Base-by-base conservation (phyloP, 2,329 filamentous ascomycete genomes). In the Dryadomyces quercus-mongolicae region DNA sequence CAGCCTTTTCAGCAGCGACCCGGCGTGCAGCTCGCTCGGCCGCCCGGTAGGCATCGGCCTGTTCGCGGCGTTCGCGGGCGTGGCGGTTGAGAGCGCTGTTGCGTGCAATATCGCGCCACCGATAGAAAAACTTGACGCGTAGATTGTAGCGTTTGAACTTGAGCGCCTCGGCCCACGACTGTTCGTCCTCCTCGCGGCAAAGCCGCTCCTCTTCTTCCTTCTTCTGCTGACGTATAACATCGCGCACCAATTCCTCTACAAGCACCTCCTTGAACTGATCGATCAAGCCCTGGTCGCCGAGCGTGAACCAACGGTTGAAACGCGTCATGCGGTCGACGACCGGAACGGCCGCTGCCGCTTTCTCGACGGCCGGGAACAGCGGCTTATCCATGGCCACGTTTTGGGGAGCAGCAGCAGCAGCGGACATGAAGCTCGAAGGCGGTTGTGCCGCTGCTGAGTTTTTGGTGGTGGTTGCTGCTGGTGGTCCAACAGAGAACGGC, bases 231-330 rank as follows among this genome's bases (percentile, higher is more conserved):
- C 68, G 62, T 60, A 70, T 80, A 0, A 70, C 66, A 5, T 67
- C 61, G 36, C 63, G 63, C 9, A 80, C 63, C 3, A 80, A 60
- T 18, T 74, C 66, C 46, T 73, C 70, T 2, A 80, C 60, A 18
- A 72, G 68, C 42, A 69, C 70, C 13, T 71, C 65, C 53, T 74
- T 64, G 45, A 82, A 76, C 13, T 78, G 70, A 7, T 75, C 68
- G 62, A 82, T 62, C 8, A 82, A 61, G 0, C 79, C 79, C 16
- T 67, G 64, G 54, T 82, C 79, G 36, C 74, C 79, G 13, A 66
- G 64, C 3, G 80, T 74, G 53, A 74, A 75, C 79, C 79, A 82
- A 25, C 68, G 70, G 0, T 75, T 71, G 34, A 82, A 74, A 49
- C 74, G 70, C 7, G 65, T 72, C 60, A 81, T 68, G 2, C 68